phyloP scores from a whole-genome alignment of 441 rosid genomes.

The Viola pubescens region DNA sequence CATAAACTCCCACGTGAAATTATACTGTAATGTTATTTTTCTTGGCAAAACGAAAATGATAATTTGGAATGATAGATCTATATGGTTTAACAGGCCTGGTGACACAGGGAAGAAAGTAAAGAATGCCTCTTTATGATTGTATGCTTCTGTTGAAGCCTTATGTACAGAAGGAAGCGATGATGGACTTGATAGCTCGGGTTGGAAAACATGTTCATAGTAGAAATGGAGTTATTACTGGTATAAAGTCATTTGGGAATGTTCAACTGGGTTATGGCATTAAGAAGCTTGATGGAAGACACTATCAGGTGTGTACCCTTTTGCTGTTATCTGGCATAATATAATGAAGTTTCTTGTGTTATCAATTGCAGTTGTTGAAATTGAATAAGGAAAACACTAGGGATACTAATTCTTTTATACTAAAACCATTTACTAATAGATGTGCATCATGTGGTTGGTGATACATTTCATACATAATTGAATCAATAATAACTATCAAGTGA shows the following conservation, averaged over 20 bases:
- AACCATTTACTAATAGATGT: too few relatives aligned
- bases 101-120: background rate
- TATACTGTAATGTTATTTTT: too few relatives aligned
- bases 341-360: background rate
- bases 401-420: too few relatives aligned
- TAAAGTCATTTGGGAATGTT: conserved; percentile 56
- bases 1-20: too few relatives aligned
- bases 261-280: conserved; percentile 81
- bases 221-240: conserved; percentile 70
- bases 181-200: conserved; percentile 53
- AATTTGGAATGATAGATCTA: too few relatives aligned
- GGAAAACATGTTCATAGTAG: conserved; percentile 61
- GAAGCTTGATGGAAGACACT: conserved; percentile 72
- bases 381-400: too few relatives aligned
- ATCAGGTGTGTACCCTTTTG: conserved; percentile 31
- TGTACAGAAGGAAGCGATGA: conserved; percentile 36
- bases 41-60: too few relatives aligned
- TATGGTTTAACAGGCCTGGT: background rate
- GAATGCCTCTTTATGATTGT: conserved; percentile 92
- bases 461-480: too few relatives aligned
- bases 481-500: too few relatives aligned
- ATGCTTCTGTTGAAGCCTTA: conserved; percentile 75
- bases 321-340: background rate
- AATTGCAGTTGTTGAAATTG: too few relatives aligned
- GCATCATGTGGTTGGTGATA: too few relatives aligned